A percentile compares a stretch with the other conserved stretches of the same genome.
These are phyloP conservation scores for Talaromyces wortmannii DNA, from an alignment of 495 filamentous ascomycete species.

Conservation along the genomic window DNA sequence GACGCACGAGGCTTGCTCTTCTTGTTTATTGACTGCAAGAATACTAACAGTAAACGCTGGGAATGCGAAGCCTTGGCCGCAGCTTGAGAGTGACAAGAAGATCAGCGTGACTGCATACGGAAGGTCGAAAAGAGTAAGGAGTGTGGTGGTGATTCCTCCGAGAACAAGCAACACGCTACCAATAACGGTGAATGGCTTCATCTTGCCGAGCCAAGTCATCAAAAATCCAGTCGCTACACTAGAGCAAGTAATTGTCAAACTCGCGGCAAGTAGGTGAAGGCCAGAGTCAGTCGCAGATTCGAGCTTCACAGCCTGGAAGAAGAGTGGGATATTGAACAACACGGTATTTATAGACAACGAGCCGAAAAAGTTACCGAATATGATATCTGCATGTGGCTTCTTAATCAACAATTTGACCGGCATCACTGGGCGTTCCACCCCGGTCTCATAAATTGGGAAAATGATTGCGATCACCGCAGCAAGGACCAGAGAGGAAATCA, in stretches of 20 bases:
- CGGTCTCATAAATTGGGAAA: conserved; percentile 56
- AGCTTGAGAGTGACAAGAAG: conserved; percentile 51
- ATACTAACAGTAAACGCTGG: conserved; percentile 61
- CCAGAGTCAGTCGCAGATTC: conserved; percentile 65
- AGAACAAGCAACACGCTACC: conserved; percentile 48
- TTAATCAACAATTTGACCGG: conserved; percentile 55
- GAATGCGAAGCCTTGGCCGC: conserved; percentile 60
- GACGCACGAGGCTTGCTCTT: conserved; percentile 71
- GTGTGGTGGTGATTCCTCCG: conserved; percentile 45
- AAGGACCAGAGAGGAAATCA: conserved; percentile 53
- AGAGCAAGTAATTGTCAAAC: conserved; percentile 47
- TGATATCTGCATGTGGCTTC: conserved; percentile 56
- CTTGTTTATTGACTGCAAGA: conserved; percentile 57
- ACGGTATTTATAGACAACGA: conserved; percentile 59
- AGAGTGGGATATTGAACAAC: conserved; percentile 72
- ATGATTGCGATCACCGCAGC: conserved; percentile 48
- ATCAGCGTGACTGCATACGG: conserved; percentile 53
- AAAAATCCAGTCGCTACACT: conserved; percentile 63
- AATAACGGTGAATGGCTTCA: conserved; percentile 55
- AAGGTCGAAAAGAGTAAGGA: conserved; percentile 45
- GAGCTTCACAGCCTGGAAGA: conserved; percentile 74
- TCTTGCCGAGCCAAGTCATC: conserved; percentile 57
- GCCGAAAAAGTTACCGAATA: conserved; percentile 64
- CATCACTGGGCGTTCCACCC: conserved; percentile 61
- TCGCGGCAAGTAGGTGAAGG: conserved; percentile 58